Conservation (phyloP, 345 rosid genomes). For the Eucalyptus pauciflora region DNA sequence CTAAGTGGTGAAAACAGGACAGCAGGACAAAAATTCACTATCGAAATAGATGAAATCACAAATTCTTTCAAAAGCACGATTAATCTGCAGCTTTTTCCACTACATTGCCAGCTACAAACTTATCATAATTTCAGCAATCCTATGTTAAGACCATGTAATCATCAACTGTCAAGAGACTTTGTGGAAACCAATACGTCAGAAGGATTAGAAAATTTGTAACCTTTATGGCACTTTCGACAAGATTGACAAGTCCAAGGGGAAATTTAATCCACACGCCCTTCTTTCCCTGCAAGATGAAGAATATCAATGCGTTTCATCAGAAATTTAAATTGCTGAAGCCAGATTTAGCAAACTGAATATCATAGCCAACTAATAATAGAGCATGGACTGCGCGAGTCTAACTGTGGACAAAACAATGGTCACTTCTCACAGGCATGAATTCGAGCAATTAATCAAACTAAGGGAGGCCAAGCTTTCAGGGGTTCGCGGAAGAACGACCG, state of each 20-base stretch:
- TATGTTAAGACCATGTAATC: background rate
- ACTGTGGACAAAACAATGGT: background rate
- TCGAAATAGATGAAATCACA: background rate
- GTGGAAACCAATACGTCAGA: background rate
- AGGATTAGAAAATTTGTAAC: slow-evolving; percentile 6
- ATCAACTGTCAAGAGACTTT: background rate
- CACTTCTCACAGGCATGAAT: background rate
- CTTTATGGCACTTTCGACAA: slow-evolving; percentile 63
- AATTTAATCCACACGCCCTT: slow-evolving; percentile 75
- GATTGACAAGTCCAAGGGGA: slow-evolving; percentile 49
- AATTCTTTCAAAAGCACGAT: background rate
- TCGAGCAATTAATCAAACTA: background rate
- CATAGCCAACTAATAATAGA: background rate
- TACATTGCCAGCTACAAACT: background rate
- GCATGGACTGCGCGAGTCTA: background rate
- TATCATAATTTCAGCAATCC: background rate
- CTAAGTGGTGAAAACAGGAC: background rate
- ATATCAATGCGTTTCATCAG: background rate
- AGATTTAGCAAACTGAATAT: background rate
- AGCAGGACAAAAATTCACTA: background rate
- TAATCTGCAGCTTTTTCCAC: background rate
- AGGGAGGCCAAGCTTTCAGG: background rate
- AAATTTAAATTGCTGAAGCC: background rate
- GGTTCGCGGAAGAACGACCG: background rate
- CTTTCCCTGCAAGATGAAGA: slow-evolving; percentile 37